Evolutionary conservation across 768 basidiomycete genomes (phyloP).

Genomic region (Suillus plorans): DNA sequence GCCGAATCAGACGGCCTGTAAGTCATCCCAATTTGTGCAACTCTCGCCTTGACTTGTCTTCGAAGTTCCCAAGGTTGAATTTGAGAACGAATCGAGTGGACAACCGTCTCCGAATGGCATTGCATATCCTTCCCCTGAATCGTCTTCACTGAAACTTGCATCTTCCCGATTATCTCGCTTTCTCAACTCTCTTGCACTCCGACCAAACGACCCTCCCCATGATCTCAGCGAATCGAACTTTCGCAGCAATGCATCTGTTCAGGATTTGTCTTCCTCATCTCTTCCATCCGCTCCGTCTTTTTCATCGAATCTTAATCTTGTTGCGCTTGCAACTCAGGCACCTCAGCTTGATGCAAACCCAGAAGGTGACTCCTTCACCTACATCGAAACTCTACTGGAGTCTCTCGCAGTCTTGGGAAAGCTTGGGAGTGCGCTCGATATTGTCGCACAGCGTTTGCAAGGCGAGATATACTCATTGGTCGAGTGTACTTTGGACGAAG

Average conservation of each 20-base stretch:
- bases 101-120: slow-evolving; percentile 21
- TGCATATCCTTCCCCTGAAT: slow-evolving; percentile 28
- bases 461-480: slow-evolving; percentile 83
- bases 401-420: slow-evolving; percentile 91
- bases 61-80: slow-evolving; percentile 65
- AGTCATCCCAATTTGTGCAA: slow-evolving; percentile 31
- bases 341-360: slow-evolving; percentile 53
- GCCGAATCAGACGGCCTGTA: slow-evolving; percentile 76
- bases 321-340: slow-evolving; percentile 18
- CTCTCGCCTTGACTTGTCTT: slow-evolving; percentile 6
- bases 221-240: slow-evolving; percentile 51
- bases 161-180: slow-evolving; percentile 60
- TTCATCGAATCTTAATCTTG: slow-evolving; percentile 22
- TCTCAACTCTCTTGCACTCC: slow-evolving; percentile 61
- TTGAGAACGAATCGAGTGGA: slow-evolving; percentile 47
- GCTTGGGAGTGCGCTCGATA: slow-evolving; percentile 81
- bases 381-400: slow-evolving; percentile 91
- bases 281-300: slow-evolving; percentile 21
- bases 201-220: slow-evolving; percentile 77
- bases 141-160: slow-evolving; percentile 39
- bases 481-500: slow-evolving; percentile 86
- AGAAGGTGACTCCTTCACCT: slow-evolving; percentile 89
- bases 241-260: slow-evolving; percentile 18
- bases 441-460: slow-evolving; percentile 77
- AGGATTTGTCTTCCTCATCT: slow-evolving; percentile 20